A percentile compares a stretch with the other conserved stretches of the same genome.
Evolutionary conservation across 2,329 filamentous ascomycete genomes (phyloP).

Genomic region (Colletotrichum tofieldiae): DNA sequence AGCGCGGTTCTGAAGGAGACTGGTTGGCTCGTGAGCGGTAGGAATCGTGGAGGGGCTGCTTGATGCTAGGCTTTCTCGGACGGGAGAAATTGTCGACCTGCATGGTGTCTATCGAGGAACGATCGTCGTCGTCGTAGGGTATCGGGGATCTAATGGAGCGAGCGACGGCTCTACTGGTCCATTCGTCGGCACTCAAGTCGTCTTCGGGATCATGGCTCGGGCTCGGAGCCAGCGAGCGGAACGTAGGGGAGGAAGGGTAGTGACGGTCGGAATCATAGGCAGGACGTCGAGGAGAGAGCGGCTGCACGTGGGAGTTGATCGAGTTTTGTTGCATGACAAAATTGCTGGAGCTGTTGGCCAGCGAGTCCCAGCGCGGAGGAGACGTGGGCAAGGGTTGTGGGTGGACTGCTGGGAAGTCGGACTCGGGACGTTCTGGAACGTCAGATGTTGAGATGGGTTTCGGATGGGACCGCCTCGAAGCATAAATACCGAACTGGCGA

Average conservation of each 20-base stretch:
- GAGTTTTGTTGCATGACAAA: slow-evolving; percentile 40
- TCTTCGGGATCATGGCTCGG: slow-evolving; percentile 41
- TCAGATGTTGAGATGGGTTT: slow-evolving; percentile 42
- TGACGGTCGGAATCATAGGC: slow-evolving; percentile 48
- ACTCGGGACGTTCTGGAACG: slow-evolving; percentile 39
- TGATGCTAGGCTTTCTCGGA: slow-evolving; percentile 69
- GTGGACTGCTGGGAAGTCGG: slow-evolving; percentile 44
- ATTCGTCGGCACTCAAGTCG: slow-evolving; percentile 43
- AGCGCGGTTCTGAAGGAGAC: slow-evolving; percentile 45
- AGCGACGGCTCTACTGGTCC: slow-evolving; percentile 40
- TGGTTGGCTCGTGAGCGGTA: slow-evolving; percentile 50
- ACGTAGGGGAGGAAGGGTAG: slow-evolving; percentile 52
- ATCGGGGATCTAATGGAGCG: slow-evolving; percentile 44
- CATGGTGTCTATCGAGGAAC: slow-evolving; percentile 44
- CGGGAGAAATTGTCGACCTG: slow-evolving; percentile 72
- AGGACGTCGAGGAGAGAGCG: slow-evolving; percentile 47
- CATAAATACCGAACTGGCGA: slow-evolving; percentile 44
- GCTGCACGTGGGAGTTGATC: slow-evolving; percentile 18
- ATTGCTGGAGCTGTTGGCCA: slow-evolving; percentile 46
- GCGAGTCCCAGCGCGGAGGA: slow-evolving; percentile 63
- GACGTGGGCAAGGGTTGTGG: slow-evolving; percentile 54
- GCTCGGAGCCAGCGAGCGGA: slow-evolving; percentile 44
- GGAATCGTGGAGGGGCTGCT: slow-evolving; percentile 57
- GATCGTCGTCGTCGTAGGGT: slow-evolving; percentile 46
- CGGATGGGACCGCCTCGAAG: slow-evolving; percentile 41